Base-by-base conservation (phyloP, 2,329 filamentous ascomycete genomes). In the Monilinia polystroma region DNA sequence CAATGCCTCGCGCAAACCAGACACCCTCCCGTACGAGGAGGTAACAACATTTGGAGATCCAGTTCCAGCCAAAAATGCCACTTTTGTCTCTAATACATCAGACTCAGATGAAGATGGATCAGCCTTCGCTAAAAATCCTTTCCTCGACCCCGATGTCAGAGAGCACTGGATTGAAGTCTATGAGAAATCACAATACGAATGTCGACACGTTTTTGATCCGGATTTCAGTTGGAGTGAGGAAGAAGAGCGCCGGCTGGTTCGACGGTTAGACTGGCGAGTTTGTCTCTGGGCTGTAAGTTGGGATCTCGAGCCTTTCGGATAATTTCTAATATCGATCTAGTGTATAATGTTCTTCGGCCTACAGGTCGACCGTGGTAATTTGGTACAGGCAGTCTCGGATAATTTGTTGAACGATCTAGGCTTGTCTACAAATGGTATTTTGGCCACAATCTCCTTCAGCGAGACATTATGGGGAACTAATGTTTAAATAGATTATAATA, bases 341-440 rank as follows among this genome's bases (percentile, higher is more conserved):
- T 87, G 84, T 67, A 68, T 87, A 38, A 87, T 87, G 75, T 88
- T 88, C 74, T 87, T 87, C 69, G 84, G 82, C 2, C 78, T 88
- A 4, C 84, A 88, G 69, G 78, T 87, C 32, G 85, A 88, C 74
- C 79, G 86, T 29, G 83, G 83, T 26, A 89, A 89, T 72, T 79
- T 88, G 12, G 68, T 69, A 5, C 85, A 86, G 72, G 87, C 85
- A 6, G 77, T 86, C 20, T 85, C 84, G 0, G 86, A 88, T 73
- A 87, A 86, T 68, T 81, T 90, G 77, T 77, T 90, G 2, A 78
- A 76, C 69, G 87, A 86, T 56, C 73, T 82, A 10, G 70, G 75
- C 5, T 67, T 84, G 66, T 81, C 75, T 0, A 81, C 78, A 12
- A 79, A 84, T 73, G 82, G 65, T 69, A 63, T 47, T 43, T 47